Evolutionary conservation across 2,329 filamentous ascomycete genomes (phyloP), one percentile per base, ranked within the genome.

Genomic region (Emericellopsis cladophorae): DNA sequence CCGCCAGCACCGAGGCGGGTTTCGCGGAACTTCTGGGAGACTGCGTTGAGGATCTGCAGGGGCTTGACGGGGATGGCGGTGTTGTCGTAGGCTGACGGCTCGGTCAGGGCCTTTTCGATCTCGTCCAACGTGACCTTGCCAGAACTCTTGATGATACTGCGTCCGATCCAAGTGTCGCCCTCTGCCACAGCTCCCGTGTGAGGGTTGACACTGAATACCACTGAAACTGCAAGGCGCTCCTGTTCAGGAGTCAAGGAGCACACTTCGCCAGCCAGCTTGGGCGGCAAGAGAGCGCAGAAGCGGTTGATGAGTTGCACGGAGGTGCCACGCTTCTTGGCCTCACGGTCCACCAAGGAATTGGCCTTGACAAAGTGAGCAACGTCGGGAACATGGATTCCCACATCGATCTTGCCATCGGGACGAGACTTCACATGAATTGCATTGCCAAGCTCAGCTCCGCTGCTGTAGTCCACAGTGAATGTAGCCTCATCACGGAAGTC

Each of bases 301-400:
- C 88, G 81, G 67, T 95, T 92, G 66, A 95, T 83, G 47, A 98
- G 72, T 56, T 96, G 93, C 21, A 98, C 92, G 31, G 88, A 89
- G 43, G 89, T 96, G 45, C 90, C 90, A 49, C 92, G 86, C 73
- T 96, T 98, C 76, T 92, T 95, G 10, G 92, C 92, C 64, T 98
- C 92, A 37, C 92, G 83, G 55, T 98, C 92, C 39, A 96, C 89
- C 36, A 96, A 76, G 14, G 89, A 95, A 67, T 93, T 94, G 37
- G 82, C 73, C 72, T 96, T 96, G 59, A 98, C 86, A 57, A 98
- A 98, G 65, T 98, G 87, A 45, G 92, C 82, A 50, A 96, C 82
- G 61, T 98, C 92, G 26, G 90, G 80, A 55, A 98, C 85, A 63
- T 98, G 92, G 43, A 96, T 79, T 65, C 89, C 92, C 51, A 98